phyloP scores from a whole-genome alignment of 1,284 basidiomycete species.

The Stygiomarasmius scandens region DNA sequence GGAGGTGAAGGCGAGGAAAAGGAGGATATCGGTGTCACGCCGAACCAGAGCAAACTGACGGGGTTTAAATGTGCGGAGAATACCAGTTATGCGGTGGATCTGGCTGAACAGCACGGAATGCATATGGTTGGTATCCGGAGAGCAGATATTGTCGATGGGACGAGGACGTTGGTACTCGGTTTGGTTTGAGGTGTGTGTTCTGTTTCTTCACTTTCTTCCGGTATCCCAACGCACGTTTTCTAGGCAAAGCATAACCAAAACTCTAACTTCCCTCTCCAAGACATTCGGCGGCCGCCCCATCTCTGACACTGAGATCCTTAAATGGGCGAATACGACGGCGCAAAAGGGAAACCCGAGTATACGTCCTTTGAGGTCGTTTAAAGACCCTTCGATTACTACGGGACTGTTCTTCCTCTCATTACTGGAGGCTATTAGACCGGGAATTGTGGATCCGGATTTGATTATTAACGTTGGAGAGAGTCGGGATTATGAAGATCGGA shows the following conservation, averaged over 20 bases:
- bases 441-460: conserved; percentile 91
- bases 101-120: conserved; percentile 92
- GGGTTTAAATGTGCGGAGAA: conserved; percentile 98
- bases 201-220: too few relatives aligned
- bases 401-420: conserved; percentile 95
- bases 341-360: conserved; percentile 72
- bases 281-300: conserved; percentile 78
- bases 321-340: conserved; percentile 93
- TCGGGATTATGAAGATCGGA: conserved; percentile 87
- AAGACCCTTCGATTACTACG: conserved; percentile 89
- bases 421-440: conserved; percentile 88
- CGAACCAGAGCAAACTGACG: conserved; percentile 83
- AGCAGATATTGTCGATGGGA: conserved; percentile 93
- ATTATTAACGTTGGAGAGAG: conserved; percentile 66
- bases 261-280: conserved; percentile 71
- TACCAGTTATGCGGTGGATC: conserved; percentile 94
- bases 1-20: conserved; percentile 64
- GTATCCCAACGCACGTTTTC: too few relatives aligned
- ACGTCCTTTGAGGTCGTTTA: conserved; percentile 86
- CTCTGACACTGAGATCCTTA: conserved; percentile 91
- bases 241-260: conserved; percentile 90
- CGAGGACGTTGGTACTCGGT: conserved; percentile 90
- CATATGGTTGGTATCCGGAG: conserved; percentile 98
- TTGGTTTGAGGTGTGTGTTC: conserved; percentile 80
- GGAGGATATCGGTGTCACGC: conserved; percentile 75